Percentiles rank a stretch among this genome's conserved stretches.
phyloP scores from a whole-genome alignment of 208 protist species.

The Acanthamoeba quina region DNA sequence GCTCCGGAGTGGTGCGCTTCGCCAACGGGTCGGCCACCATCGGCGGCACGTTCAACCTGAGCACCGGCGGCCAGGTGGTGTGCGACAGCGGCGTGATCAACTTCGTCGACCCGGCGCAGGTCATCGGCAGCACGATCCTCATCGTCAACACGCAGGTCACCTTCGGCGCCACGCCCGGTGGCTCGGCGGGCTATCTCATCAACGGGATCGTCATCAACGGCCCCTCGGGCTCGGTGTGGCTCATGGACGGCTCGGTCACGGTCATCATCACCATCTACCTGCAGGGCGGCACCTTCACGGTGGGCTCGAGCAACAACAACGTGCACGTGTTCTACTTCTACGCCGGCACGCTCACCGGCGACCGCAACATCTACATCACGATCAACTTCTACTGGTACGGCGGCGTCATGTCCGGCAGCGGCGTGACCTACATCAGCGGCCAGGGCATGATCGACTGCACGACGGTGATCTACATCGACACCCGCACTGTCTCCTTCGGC shows the following conservation, averaged over 20 bases:
- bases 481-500: slow-evolving; percentile 47
- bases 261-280: slow-evolving; percentile 56
- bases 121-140: slow-evolving; percentile 55
- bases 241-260: slow-evolving; percentile 48
- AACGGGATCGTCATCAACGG: slow-evolving; percentile 17
- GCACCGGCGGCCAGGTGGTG: neutral
- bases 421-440: slow-evolving; percentile 22
- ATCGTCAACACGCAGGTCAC: slow-evolving; percentile 62
- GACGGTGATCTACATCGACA: slow-evolving; percentile 53
- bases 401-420: slow-evolving; percentile 47
- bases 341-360: slow-evolving; percentile 44
- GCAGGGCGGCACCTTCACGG: slow-evolving; percentile 5
- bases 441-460: slow-evolving; percentile 13
- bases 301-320: slow-evolving; percentile 58
- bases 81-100: slow-evolving; percentile 65
- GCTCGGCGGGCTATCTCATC: slow-evolving; percentile 21
- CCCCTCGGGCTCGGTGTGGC: slow-evolving; percentile 9
- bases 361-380: slow-evolving; percentile 60
- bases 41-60: slow-evolving; percentile 58
- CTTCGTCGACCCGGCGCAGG: slow-evolving; percentile 46
- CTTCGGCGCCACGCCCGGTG: neutral
- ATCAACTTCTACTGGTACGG: slow-evolving; percentile 70
- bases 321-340: slow-evolving; percentile 58
- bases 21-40: slow-evolving; percentile 55
- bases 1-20: slow-evolving; percentile 44